Conservation (phyloP, 1,284 basidiomycete genomes). For the Cryptococcus wingfieldii region DNA sequence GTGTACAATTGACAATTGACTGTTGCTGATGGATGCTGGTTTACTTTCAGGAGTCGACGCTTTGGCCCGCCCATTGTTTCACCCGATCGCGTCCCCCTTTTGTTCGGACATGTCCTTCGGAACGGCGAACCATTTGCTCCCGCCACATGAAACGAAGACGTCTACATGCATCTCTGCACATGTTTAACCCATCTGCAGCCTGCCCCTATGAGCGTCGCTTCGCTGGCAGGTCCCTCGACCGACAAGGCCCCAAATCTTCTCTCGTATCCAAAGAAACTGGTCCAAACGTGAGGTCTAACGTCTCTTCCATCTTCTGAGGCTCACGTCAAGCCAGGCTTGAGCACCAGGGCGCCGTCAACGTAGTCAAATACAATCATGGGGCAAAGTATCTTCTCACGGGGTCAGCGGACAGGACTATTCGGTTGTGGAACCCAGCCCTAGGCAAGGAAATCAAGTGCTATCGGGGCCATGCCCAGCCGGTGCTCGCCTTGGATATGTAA, state of each 20-base stretch:
- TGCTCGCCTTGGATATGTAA: slow-evolving; percentile 82
- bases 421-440: slow-evolving; percentile 81
- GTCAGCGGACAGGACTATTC: slow-evolving; percentile 81
- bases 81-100: not conserved
- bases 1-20: not conserved
- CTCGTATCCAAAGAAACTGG: slow-evolving; percentile 22
- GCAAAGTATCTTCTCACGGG: slow-evolving; percentile 84
- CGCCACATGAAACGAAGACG: not conserved
- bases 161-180: slow-evolving; percentile 7
- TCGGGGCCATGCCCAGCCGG: slow-evolving; percentile 86
- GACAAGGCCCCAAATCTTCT: slow-evolving; percentile 2
- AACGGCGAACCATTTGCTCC: not conserved
- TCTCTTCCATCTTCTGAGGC: not conserved
- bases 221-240: slow-evolving; percentile 15
- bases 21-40: not conserved
- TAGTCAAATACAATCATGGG: slow-evolving; percentile 79
- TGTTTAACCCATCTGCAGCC: too few relatives aligned
- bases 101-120: not conserved
- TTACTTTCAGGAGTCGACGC: not conserved
- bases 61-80: not conserved
- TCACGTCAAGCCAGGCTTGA: slow-evolving; percentile 30
- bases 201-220: slow-evolving; percentile 5
- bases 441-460: slow-evolving; percentile 89
- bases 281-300: slow-evolving; percentile 25
- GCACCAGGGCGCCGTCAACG: slow-evolving; percentile 77